Evolutionary conservation across 768 basidiomycete genomes (phyloP), one percentile per base, ranked within the genome.

Genomic region (Leccinum truebloodii): DNA sequence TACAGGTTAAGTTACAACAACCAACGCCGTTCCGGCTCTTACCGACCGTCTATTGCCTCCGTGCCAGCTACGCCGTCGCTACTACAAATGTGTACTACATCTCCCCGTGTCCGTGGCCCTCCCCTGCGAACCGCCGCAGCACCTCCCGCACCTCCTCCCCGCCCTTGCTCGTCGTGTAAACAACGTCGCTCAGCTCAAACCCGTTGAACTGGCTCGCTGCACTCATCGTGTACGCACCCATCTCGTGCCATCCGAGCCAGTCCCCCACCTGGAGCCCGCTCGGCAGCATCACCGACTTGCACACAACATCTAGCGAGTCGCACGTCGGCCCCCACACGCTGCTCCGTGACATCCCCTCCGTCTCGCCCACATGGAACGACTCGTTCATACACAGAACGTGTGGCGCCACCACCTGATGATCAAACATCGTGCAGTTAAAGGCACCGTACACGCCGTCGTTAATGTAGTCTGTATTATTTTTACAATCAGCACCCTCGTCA

Each of bases 211-310:
- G 89, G 76, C 92, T 94, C 56, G 97, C 94, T 0, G 97, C 97
- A 71, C 95, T 97, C 61, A 94, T 79, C n/a, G 97, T 98, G 78
- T 99, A 99, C 34, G 97, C 97, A 32, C 97, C 97, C 97, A 99
- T 98, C 72, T 93, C 88, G 59, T 89, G 88, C 78, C 95, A 99
- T n/a, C 90, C 92, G 18, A 99, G 83, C 97, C 97, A 99, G 73
- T 99, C 97, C 7, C 97, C 97, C 7, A 97, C 94, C 60, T 84
- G 81, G 56, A 98, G 80, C 1, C 81, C 82, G 32, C 75, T 76
- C 4, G 92, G 94, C 63, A 92, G 80, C 69, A 74, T 79, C 55
- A 80, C 81, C 60, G 77, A 81, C 66, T 81, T 80, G 69, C 81
- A 88, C 59, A 99, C 94, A 71, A 91, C 90, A 78, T 99, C 97